Conservation (phyloP, 306 rosid genomes). For the peach (Prunus persica) region Prunus_persica_NCBIv2 NC_034014.1:3336501-3337000, state of each 20-base stretch:
- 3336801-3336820: constrained; percentile 96
- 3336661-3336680: constrained; percentile 66
- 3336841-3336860: constrained; percentile 85
- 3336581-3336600: background rate
- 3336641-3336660: background rate
- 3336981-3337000: background rate
- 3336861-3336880: constrained; percentile 72
- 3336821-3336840: constrained; percentile 86
- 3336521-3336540: background rate
- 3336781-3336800: constrained; percentile 98
- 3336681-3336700: constrained; percentile 89
- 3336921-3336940: background rate
- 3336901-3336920: background rate
- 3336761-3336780: constrained; percentile 85
- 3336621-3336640: background rate
- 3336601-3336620: background rate
- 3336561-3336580: background rate
- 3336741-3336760: constrained; percentile 91
- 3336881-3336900: constrained; percentile 41
- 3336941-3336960: background rate
- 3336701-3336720: constrained; percentile 77
- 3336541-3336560: background rate
- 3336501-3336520: too few relatives aligned
- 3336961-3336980: background rate
- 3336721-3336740: constrained; percentile 72